Evolutionary conservation across 2,329 filamentous ascomycete genomes (phyloP), one percentile per base, ranked within the genome.

Genomic region (Colletotrichum sp.): DNA sequence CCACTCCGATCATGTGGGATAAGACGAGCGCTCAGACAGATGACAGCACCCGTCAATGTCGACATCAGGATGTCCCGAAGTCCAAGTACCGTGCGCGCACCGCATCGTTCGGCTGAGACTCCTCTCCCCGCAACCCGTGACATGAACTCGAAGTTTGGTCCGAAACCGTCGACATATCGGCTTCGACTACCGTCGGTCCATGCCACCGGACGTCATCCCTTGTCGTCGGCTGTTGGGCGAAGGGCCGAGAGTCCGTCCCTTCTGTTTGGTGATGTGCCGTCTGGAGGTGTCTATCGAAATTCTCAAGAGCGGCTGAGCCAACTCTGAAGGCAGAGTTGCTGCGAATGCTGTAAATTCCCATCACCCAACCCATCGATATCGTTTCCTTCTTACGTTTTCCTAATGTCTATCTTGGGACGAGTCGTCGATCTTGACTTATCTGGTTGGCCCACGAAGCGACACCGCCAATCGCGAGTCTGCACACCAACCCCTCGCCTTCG

Each of bases 341-440:
- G 8, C 18, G 15, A 43, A 21, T 47, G 36, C 55, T 54, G n/a
- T 4, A 9, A 24, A 51, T 18, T 33, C 9, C 16, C 8, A 51
- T 67, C 54, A 24, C 65, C 65, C 31, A n/a, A 68, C 55, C 55
- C 66, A 61, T 61, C 66, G 66, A 68, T 68, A 68, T 68, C 54
- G 54, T 68, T 68, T 68, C 54, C 34, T 27, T 36, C 29, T 47
- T 24, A 68, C 34, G 21, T 24, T 51, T 24, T 27, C 33, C 3
- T 15, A 47, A 47, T 9, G 36, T 16, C 34, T 16, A 15, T 55
- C 43, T 63, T 66, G 61, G 33, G 61, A 69, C 15, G 62, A 43
- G 12, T 33, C 33, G 29, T 54, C 13, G 43, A 62, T 62, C 34
- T 33, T 24, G 54, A 34, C 51, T 34, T 15, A n/a, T 16, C 21